These are phyloP conservation scores for Hygrocybe coccinea DNA, from an alignment of 768 basidiomycete species.

Conservation along the genomic window DNA sequence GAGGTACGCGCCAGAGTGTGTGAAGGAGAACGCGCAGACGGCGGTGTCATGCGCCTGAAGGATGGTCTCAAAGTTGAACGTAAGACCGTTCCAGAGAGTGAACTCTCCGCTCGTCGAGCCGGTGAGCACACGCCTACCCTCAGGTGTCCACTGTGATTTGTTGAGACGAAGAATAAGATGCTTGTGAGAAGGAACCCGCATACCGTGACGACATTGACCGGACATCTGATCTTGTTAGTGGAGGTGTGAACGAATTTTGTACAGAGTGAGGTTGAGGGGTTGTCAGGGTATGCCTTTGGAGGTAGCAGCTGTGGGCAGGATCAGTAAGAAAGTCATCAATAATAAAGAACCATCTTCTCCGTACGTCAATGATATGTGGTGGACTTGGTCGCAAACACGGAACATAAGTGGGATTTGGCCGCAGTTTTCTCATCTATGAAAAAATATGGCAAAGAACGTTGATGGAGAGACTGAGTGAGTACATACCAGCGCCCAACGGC, in stretches of 20 bases:
- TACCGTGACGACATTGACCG: conserved; percentile 92
- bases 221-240: conserved; percentile 97
- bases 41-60: conserved; percentile 97
- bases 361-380: conserved; percentile 85
- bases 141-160: conserved; percentile 83
- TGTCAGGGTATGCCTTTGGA: conserved; percentile 85
- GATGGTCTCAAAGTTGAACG: conserved; percentile 99
- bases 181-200: conserved; percentile 33
- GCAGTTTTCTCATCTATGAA: conserved; percentile 63
- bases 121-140: conserved; percentile 87
- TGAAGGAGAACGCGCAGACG: conserved; percentile 84
- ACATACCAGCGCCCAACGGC: conserved; percentile 79
- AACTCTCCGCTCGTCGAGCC: conserved; percentile 97
- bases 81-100: conserved; percentile 97
- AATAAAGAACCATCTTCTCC: conserved; percentile 26
- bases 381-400: conserved; percentile 79
- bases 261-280: conserved; percentile 89
- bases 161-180: conserved; percentile 4
- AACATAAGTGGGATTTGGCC: conserved; percentile 72
- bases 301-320: conserved; percentile 71
- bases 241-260: conserved; percentile 98
- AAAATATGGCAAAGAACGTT: conserved; percentile 2
- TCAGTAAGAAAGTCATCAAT: conserved; percentile 16
- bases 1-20: conserved; percentile 89
- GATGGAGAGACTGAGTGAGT: background rate